These are phyloP conservation scores for Leccinum variabile DNA, from an alignment of 1,284 basidiomycete species.

Conservation along the genomic window DNA sequence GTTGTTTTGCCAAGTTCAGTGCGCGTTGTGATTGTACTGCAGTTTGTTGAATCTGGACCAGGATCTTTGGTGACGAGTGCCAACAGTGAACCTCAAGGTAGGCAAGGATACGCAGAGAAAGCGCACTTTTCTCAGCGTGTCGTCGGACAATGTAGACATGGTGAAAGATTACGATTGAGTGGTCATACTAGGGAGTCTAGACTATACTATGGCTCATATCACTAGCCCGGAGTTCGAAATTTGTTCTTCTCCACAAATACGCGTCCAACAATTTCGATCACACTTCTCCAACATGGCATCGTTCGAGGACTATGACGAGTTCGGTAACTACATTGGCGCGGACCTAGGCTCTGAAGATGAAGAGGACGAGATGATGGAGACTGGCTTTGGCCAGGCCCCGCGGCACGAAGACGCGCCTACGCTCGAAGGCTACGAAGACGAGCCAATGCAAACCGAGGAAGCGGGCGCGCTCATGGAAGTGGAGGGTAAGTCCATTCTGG, in stretches of 20 bases:
- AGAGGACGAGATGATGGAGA: conserved; percentile 62
- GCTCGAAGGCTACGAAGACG: conserved; percentile 78
- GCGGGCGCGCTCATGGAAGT: conserved; percentile 77
- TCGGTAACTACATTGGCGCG: conserved; percentile 94
- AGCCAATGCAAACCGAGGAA: conserved; percentile 54
- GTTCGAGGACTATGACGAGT: conserved; percentile 86
- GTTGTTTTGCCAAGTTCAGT: conserved; percentile 69
- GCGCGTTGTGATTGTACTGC: conserved; percentile 80
- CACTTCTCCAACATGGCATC: conserved; percentile 58
- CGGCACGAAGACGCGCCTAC: conserved; percentile 43
- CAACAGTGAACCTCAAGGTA: conserved; percentile 11
- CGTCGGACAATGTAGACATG: conserved; percentile 69
- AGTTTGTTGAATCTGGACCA: conserved; percentile 86
- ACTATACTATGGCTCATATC: no score
- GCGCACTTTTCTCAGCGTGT: conserved; percentile 79
- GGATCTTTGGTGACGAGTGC: conserved; percentile 56
- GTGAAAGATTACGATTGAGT: conserved; percentile 7
- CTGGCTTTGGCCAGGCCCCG: conserved; percentile 43
- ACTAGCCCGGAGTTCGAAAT: conserved; percentile 37
- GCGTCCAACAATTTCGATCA: conserved; percentile 21
- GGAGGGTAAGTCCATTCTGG: conserved; percentile 57
- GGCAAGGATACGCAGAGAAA: background rate
- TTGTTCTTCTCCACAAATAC: conserved; percentile 24
- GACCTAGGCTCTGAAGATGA: conserved; percentile 87
- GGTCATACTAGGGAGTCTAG: background rate